Evolutionary conservation across 1,139 yeast genomes (phyloP).

Genomic region (Geotrichum candidum): DNA sequence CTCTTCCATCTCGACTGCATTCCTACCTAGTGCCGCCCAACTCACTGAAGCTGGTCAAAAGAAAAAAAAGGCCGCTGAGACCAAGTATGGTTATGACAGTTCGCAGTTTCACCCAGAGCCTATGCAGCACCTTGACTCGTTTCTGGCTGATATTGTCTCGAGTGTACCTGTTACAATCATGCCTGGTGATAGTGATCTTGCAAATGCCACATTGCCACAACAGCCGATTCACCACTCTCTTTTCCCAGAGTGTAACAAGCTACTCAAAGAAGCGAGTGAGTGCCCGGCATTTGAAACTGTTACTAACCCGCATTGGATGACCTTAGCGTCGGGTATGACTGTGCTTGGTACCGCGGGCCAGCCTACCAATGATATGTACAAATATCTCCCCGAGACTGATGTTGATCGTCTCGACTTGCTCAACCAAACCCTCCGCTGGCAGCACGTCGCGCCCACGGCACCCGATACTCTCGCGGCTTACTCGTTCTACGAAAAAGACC

Average conservation of each 20-base stretch:
- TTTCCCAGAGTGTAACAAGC: constrained; percentile 42
- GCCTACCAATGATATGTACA: constrained; percentile 67
- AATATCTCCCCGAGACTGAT: constrained; percentile 42
- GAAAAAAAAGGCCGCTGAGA: constrained; percentile 13
- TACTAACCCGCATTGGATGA: constrained; percentile 77
- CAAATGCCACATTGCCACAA: constrained; percentile 80
- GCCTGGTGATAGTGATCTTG: constrained; percentile 85
- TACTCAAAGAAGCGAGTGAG: neutral
- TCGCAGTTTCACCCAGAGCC: constrained; percentile 28
- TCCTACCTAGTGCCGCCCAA: constrained; percentile 12
- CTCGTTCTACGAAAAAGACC: constrained; percentile 76
- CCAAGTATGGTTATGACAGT: constrained; percentile 24
- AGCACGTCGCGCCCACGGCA: constrained; percentile 85
- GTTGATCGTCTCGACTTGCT: constrained; percentile 47
- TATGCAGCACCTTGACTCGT: constrained; percentile 46
- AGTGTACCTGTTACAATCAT: constrained; percentile 65
- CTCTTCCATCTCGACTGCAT: constrained; percentile 18
- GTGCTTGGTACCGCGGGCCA: constrained; percentile 80
- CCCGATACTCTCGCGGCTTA: constrained; percentile 90
- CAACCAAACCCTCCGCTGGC: constrained; percentile 73
- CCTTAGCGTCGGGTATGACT: constrained; percentile 45
- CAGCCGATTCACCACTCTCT: constrained; percentile 78
- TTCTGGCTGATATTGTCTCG: constrained; percentile 52
- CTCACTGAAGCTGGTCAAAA: constrained; percentile 2
- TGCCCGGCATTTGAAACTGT: constrained; percentile 39